A percentile compares a stretch with the other conserved stretches of the same genome.
These are phyloP conservation scores for Stentor roeselii DNA, from an alignment of 73 alveolate genomes.

Conservation along the genomic window DNA sequence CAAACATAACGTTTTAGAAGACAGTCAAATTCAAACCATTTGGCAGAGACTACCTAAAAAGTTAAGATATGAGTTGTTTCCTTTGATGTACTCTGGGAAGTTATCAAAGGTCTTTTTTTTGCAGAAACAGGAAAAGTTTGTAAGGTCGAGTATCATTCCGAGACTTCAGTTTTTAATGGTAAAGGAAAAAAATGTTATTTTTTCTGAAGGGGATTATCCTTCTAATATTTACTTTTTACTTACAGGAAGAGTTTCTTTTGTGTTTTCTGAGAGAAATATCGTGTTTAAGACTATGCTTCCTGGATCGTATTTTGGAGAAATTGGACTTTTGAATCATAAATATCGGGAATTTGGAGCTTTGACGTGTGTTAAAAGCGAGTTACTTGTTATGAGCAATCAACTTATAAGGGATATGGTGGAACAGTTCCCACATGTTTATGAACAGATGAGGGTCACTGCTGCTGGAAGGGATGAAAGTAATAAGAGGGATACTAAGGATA, in stretches of 20 bases:
- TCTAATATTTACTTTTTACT: constrained; percentile 42
- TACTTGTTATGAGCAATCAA: constrained; percentile 32
- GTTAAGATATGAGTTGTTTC: constrained; percentile 40
- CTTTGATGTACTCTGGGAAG: constrained; percentile 41
- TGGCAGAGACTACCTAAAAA: constrained; percentile 43
- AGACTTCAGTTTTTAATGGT: constrained; percentile 35
- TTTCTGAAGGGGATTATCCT: constrained; percentile 44
- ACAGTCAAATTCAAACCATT: constrained; percentile 39
- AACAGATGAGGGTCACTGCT: constrained; percentile 41
- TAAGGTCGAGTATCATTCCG: constrained; percentile 46
- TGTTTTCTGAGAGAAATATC: constrained; percentile 36
- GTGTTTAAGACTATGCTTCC: constrained; percentile 57
- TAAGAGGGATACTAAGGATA: constrained; percentile 30
- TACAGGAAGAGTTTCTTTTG: constrained; percentile 48
- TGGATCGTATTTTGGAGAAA: constrained; percentile 64
- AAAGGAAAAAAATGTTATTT: constrained; percentile 38
- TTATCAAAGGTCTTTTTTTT: constrained; percentile 41
- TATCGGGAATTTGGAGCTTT: constrained; percentile 38
- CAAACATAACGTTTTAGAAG: constrained; percentile 27
- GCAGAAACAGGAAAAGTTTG: constrained; percentile 49
- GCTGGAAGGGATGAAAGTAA: constrained; percentile 31
- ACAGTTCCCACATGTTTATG: constrained; percentile 40
- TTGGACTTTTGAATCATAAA: constrained; percentile 39
- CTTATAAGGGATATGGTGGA: constrained; percentile 35
- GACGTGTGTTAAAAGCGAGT: constrained; percentile 32